These are phyloP conservation scores for Scutellaria minor DNA, from an alignment of 257 asterid genomes.

Conservation along the genomic window DNA sequence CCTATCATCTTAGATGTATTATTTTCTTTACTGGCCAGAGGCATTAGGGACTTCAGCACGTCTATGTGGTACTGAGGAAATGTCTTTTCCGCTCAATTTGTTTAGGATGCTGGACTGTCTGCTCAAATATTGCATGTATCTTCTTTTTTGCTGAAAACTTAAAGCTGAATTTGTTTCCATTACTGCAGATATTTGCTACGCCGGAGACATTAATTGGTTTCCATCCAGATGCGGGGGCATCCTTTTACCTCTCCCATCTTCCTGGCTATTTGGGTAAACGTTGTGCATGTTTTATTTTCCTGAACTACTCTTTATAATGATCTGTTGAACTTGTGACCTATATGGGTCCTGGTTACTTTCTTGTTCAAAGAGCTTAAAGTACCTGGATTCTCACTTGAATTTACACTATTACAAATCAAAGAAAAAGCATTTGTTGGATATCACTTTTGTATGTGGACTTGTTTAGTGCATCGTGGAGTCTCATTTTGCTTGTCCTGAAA, in stretches of 20 bases:
- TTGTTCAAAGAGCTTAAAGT: background rate
- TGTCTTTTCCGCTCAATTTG: background rate
- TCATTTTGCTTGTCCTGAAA: background rate
- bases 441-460: background rate
- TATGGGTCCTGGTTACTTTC: slow-evolving; percentile 12
- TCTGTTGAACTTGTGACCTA: background rate
- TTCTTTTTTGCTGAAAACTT: slow-evolving; percentile 17
- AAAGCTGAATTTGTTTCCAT: slow-evolving; percentile 15
- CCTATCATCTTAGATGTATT: background rate
- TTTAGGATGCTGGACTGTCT: slow-evolving; percentile 12
- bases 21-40: background rate
- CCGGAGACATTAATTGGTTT: slow-evolving; percentile 94
- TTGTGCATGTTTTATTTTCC: slow-evolving; percentile 13
- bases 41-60: background rate
- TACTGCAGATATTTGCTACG: slow-evolving; percentile 82
- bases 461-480: background rate
- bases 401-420: slow-evolving; percentile 23
- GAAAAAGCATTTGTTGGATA: slow-evolving; percentile 16
- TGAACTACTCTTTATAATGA: background rate
- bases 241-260: slow-evolving; percentile 89
- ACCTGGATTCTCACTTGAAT: slow-evolving; percentile 17
- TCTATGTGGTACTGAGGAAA: slow-evolving; percentile 13
- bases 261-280: slow-evolving; percentile 88
- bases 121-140: slow-evolving; percentile 3
- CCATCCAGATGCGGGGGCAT: slow-evolving; percentile 99